Conservation (phyloP, 768 basidiomycete species). For the Rhizopogon sp. region DNA sequence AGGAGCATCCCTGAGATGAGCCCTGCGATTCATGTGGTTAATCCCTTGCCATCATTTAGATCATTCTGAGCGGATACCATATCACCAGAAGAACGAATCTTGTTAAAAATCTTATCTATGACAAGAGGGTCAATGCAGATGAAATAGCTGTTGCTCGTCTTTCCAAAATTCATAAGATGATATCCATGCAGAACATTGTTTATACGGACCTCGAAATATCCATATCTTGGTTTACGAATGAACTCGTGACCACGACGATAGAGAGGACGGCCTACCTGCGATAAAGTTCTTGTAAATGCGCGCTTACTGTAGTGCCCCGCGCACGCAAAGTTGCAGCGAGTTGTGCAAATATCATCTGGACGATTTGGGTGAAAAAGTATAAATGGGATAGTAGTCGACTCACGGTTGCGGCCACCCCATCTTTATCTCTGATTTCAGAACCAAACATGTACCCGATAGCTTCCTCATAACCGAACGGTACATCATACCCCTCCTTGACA, state of each 20-base stretch:
- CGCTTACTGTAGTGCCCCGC: conserved; percentile 48
- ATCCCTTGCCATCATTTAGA: background rate
- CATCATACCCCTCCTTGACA: conserved; percentile 59
- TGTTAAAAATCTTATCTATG: conserved; percentile 64
- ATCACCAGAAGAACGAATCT: conserved; percentile 55
- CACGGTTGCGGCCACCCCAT: conserved; percentile 81
- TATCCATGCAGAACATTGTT: background rate
- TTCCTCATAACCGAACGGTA: conserved; percentile 86
- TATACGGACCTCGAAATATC: conserved; percentile 63
- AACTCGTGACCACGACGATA: background rate
- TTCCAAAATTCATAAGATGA: background rate
- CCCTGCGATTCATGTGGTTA: conserved; percentile 4
- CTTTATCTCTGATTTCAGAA: conserved; percentile 75
- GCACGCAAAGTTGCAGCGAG: conserved; percentile 48
- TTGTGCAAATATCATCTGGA: conserved; percentile 64
- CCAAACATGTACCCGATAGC: conserved; percentile 93
- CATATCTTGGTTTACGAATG: conserved; percentile 45
- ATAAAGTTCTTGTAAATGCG: conserved; percentile 62
- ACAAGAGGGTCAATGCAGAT: conserved; percentile 62
- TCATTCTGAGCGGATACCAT: conserved; percentile 15
- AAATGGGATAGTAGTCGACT: conserved; percentile 1
- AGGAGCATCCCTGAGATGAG: conserved; percentile 30
- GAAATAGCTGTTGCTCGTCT: conserved; percentile 85
- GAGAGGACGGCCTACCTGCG: conserved; percentile 35
- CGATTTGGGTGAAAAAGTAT: background rate